Conservation (phyloP, 1,284 basidiomycete genomes). For the Singerocomus inundabilis region DNA sequence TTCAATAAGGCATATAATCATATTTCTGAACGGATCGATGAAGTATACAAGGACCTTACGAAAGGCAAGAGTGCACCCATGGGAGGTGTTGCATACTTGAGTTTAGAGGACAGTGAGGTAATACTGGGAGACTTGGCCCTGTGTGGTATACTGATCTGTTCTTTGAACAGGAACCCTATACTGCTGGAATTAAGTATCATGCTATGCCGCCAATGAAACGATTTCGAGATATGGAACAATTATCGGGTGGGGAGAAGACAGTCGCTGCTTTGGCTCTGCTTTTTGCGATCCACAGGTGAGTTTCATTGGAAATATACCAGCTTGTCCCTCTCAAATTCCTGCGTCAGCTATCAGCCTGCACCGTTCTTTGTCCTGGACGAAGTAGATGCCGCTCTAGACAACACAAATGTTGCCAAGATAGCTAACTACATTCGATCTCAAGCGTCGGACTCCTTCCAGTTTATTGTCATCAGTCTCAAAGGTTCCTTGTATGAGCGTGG, state of each 20-base stretch:
- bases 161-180: conserved; percentile 82
- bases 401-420: conserved; percentile 92
- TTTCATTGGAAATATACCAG: background rate
- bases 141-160: conserved; percentile 3
- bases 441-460: conserved; percentile 83
- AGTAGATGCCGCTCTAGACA: conserved; percentile 95
- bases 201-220: conserved; percentile 99
- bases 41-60: conserved; percentile 97
- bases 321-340: conserved; percentile 1
- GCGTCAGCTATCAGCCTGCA: conserved; percentile 85
- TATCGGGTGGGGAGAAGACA: conserved; percentile 98
- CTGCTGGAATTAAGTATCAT: conserved; percentile 95
- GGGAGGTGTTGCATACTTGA: conserved; percentile 96
- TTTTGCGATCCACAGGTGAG: conserved; percentile 92
- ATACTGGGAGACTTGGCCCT: conserved; percentile 17
- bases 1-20: conserved; percentile 98
- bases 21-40: conserved; percentile 91
- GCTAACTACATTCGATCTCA: conserved; percentile 87
- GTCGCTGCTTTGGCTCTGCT: conserved; percentile 94
- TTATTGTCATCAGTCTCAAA: conserved; percentile 96
- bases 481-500: conserved; percentile 89
- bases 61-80: conserved; percentile 90
- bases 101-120: conserved; percentile 93
- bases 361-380: conserved; percentile 99
- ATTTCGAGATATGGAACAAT: conserved; percentile 98